Evolutionary conservation across 177 flowering plant genomes (phyloP), one percentile per base, ranked within the genome.

Genomic region (Vitis hybrid): DNA sequence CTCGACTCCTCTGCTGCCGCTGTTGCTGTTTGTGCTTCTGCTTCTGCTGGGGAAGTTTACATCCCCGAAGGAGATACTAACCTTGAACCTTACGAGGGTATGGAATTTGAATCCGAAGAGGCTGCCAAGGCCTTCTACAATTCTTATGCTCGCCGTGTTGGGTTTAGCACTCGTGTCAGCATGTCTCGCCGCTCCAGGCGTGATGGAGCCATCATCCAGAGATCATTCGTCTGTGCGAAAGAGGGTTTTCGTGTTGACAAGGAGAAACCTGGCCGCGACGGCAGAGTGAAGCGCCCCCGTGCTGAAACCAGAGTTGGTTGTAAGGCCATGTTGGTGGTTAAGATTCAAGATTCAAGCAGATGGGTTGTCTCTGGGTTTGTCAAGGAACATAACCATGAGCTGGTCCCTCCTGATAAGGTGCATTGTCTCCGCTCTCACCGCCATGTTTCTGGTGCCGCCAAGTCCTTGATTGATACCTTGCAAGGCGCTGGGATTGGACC

Each of bases 51-150:
- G 19, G 79, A 69, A 24, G 16, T 76, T 56, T 66, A 65, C 72
- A 30, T 63, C 9, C 82, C 79, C 40, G 74, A 70, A 48, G 81
- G 73, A 8, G 85, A 81, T 46, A 60, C 73, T 2, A 74, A 79
- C 70, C 81, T 88, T 14, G 88, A 87, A 64, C 92, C 90, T n/a
- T 85, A 74, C 49, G 88, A 81, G 63, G 89, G 89, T 40, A 85
- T 88, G 90, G 89, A 81, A 66, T 88, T 88, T 50, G 90, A 88
- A 21, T 85, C 89, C 0, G 90, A 88, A 76, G 89, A 88, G 72
- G 86, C 90, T 57, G 88, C 90, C 13, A 82, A 82, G 77, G 81
- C 84, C 12, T 87, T 84, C 56, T 88, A 88, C 66, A 85, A 88
- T 76, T 82, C 83, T 1, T 87, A 87, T 73, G 90, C 92, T 12